phyloP scores from a whole-genome alignment of 352 stramenopile genomes.

The Globisporangium paddicum region DNA sequence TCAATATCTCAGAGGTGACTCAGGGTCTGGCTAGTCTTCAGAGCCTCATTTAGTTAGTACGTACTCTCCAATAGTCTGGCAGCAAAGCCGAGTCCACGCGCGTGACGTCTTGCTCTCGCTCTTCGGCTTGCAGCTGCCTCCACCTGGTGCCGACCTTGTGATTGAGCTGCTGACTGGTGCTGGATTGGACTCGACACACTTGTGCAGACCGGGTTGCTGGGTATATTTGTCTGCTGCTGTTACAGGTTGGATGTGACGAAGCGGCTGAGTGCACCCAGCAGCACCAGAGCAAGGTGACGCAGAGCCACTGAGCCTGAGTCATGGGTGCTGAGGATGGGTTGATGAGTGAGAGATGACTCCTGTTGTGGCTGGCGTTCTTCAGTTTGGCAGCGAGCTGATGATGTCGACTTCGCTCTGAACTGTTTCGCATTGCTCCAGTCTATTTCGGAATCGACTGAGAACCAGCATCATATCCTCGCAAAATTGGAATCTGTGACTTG shows the following conservation, averaged over 20 bases:
- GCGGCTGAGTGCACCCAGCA: not conserved
- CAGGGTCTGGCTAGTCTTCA: not conserved
- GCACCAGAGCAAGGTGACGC: too few species aligned
- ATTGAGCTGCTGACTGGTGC: not conserved
- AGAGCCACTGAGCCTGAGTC: too few species aligned
- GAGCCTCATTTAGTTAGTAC: not conserved
- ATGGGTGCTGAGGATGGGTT: too few species aligned
- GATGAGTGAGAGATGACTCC: too few species aligned
- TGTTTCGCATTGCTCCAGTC: not conserved
- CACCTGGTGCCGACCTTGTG: not conserved
- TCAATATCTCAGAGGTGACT: too few species aligned
- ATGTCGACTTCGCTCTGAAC: not conserved
- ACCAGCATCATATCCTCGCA: too few species aligned
- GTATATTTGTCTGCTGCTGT: not conserved
- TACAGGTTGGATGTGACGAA: not conserved
- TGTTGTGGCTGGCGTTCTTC: too few species aligned
- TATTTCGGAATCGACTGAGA: not conserved
- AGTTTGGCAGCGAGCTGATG: not conserved
- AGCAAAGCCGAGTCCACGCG: slow-evolving; percentile 33
- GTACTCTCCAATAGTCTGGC: slow-evolving; percentile 54
- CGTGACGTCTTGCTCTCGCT: slow-evolving; percentile 1
- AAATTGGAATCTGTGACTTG: not conserved
- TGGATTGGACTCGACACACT: not conserved
- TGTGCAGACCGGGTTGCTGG: not conserved
- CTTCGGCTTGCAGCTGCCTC: not conserved